Evolutionary conservation across 139 green algal genomes (phyloP).

Genomic region (Coelastrella sp.): DNA sequence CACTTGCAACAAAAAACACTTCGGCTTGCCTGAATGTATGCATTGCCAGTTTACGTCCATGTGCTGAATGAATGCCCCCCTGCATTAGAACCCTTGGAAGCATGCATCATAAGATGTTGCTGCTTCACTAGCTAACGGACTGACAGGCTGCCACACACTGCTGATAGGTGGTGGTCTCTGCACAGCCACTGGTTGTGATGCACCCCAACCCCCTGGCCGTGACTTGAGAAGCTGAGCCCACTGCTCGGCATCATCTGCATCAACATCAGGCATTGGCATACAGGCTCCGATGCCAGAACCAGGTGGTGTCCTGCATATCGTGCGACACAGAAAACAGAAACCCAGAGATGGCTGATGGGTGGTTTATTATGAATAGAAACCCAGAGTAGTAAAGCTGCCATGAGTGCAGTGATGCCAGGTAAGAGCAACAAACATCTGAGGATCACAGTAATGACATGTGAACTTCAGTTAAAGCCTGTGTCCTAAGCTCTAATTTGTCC

Average conservation of each 20-base stretch:
- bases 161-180: slow-evolving; percentile 42
- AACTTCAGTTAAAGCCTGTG: no score
- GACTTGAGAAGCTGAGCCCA: slow-evolving; percentile 39
- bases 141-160: slow-evolving; percentile 54
- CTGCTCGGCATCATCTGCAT: neutral
- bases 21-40: no score
- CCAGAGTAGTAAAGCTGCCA: no score
- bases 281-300: neutral
- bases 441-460: no score
- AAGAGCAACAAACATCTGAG: no score
- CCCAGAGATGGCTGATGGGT: no score
- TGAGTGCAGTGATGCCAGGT: no score
- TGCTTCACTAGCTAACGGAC: neutral
- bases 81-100: slow-evolving; percentile 65
- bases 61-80: no score
- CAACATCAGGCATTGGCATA: slow-evolving; percentile 17
- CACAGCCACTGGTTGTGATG: slow-evolving; percentile 17
- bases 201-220: slow-evolving; percentile 22
- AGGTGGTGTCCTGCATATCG: neutral
- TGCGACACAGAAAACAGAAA: neutral
- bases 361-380: no score
- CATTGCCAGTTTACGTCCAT: no score
- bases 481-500: no score
- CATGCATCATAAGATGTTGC: slow-evolving; percentile 54
- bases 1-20: no score